Base-by-base conservation (phyloP, 805 yeast species). In the Ogataea thermomethanolica region DNA sequence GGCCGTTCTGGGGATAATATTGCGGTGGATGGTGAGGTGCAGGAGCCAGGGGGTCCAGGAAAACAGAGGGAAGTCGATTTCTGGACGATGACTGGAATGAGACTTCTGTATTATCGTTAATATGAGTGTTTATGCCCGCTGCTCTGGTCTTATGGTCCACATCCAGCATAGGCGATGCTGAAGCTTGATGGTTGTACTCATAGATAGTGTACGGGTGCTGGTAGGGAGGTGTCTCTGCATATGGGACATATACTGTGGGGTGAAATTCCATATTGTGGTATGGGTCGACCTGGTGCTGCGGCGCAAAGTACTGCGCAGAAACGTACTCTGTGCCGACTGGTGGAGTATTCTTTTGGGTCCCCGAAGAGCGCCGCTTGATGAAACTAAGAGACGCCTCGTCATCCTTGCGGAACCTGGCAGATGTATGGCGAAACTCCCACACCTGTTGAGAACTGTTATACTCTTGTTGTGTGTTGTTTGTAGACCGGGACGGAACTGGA, bases 351-450 rank as follows among this genome's bases (percentile, higher is more conserved):
- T 45, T 45, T 22, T 44, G 38, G 17, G 64, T 66, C 30, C 71
- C 61, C 29, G 69, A 65, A 25, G 74, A 68, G 34, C 81, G 58
- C 49, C 81, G 56, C 50, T 71, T 73, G 39, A 76, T 76, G 43
- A 65, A 62, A 22, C 65, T 63, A 33, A 76, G 56, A 4, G 70
- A 60, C 21, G 56, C 56, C 46, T 71, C 73, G 55, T 73, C 77
- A 40, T 68, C 72, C 47, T 69, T 72, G 37, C 64, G 62, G 51
- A 76, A 76, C 44, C 66, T 69, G 3, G 79, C 79, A 30, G 68
- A 59, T 33, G 69, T 61, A 46, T 76, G 81, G 44, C 75, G 71
- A 58, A 76, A 76, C 52, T 76, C 81, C 81, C 81, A 76, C 4
- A 75, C 62, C 8, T 70, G 66, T 24, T 54, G 50, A 2, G 49